phyloP scores from a whole-genome alignment of 75 land plant genomes.

The Sequoia sempervirens region DNA sequence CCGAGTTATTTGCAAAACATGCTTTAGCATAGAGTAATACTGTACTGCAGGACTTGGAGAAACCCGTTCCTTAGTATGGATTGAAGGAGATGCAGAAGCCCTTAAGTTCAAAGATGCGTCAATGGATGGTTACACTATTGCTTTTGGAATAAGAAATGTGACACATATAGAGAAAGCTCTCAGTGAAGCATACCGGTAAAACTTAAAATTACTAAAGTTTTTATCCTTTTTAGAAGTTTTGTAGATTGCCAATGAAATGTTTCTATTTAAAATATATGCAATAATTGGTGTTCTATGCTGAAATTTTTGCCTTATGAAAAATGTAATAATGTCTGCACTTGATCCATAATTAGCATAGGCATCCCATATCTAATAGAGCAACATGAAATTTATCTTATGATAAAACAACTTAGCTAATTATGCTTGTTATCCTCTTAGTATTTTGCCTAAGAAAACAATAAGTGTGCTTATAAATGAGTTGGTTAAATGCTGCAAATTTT shows the following conservation, averaged over 20 bases:
- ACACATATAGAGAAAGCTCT: conserved; percentile 95
- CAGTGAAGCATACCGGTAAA: conserved; percentile 84
- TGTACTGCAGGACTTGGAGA: conserved; percentile 58
- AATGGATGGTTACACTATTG: conserved; percentile 98
- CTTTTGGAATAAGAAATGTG: conserved; percentile 98
- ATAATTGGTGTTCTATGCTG: neutral
- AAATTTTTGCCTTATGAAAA: neutral
- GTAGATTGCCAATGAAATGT: neutral
- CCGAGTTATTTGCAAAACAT: neutral
- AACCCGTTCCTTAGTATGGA: conserved; percentile 59
- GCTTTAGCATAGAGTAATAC: neutral
- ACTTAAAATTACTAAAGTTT: neutral
- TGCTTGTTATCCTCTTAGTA: too few relatives aligned
- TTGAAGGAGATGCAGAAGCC: conserved; percentile 97
- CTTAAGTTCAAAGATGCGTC: conserved; percentile 65
- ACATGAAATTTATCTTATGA: too few relatives aligned
- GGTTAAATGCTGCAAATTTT: too few relatives aligned
- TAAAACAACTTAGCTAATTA: too few relatives aligned
- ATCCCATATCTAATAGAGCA: neutral
- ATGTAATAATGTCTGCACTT: neutral
- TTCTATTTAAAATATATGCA: neutral
- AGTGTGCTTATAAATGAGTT: too few relatives aligned
- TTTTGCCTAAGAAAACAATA: too few relatives aligned
- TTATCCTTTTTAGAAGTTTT: neutral
- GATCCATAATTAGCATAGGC: neutral